Conservation (phyloP, 108 stramenopile genomes). For the Cyclotella sp. region DNA sequence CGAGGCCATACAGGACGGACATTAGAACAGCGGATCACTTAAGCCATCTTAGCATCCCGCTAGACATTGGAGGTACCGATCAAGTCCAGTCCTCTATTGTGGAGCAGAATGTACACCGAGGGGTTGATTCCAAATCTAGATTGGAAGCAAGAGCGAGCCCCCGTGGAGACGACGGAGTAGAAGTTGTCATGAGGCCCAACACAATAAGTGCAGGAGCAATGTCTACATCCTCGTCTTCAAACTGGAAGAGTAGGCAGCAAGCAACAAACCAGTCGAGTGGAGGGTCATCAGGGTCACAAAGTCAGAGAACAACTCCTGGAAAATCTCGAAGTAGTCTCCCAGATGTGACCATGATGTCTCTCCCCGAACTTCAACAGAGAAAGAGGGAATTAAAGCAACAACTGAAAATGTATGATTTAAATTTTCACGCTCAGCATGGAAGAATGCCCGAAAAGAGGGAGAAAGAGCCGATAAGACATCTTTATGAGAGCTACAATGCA, state of each 20-base stretch:
- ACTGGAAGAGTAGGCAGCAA: constrained; percentile 47
- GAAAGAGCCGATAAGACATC: constrained; percentile 97
- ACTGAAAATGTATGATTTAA: constrained; percentile 93
- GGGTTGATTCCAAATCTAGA: constrained; percentile 32
- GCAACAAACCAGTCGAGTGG: constrained; percentile 5
- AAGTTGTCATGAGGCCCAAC: constrained; percentile 34
- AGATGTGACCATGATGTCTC: constrained; percentile 59
- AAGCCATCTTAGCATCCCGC: constrained; percentile 74
- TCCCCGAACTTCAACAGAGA: constrained; percentile 71
- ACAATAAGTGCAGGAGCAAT: constrained; percentile 9
- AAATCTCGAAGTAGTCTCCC: constrained; percentile 28
- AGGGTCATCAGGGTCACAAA: constrained; percentile 26
- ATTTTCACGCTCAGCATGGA: constrained; percentile 82
- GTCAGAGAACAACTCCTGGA: constrained; percentile 2
- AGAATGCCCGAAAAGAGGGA: constrained; percentile 95
- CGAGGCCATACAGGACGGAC: constrained; percentile 31
- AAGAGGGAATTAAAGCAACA: constrained; percentile 89
- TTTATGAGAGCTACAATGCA: constrained; percentile 95
- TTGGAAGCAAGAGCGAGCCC: constrained; percentile 40
- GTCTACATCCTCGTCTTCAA: constrained; percentile 28
- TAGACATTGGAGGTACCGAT: constrained; percentile 65
- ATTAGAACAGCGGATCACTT: constrained; percentile 22
- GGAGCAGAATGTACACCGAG: constrained; percentile 8
- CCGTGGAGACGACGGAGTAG: constrained; percentile 42
- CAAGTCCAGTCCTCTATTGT: constrained; percentile 9